Evolutionary conservation across 306 rosid genomes (phyloP).

Genomic region (Clitoria ternatea): DNA sequence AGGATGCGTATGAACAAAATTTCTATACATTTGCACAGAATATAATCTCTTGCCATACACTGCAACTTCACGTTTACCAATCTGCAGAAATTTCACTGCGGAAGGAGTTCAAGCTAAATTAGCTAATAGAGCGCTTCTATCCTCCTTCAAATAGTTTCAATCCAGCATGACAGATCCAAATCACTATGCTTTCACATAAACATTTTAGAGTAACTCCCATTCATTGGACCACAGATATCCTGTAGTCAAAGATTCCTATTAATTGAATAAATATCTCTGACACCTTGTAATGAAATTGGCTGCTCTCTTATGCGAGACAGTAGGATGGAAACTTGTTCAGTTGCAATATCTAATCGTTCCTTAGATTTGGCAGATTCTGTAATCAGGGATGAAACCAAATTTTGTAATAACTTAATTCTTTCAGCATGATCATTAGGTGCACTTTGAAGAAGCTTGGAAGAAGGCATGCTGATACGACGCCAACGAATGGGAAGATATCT

Average conservation of each 20-base stretch:
- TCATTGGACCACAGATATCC: slow-evolving; percentile 13
- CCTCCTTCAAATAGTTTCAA: slow-evolving; percentile 6
- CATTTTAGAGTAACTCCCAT: slow-evolving; percentile 4
- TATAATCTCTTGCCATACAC: slow-evolving; percentile 12
- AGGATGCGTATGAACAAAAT: slow-evolving; percentile 18
- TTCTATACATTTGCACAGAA: slow-evolving; percentile 39
- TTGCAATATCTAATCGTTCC: slow-evolving; percentile 79
- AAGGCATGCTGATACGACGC: slow-evolving; percentile 72
- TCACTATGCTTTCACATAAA: slow-evolving; percentile 7
- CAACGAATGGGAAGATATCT: slow-evolving; percentile 89
- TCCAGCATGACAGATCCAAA: slow-evolving; percentile 4
- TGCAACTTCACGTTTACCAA: slow-evolving; percentile 7
- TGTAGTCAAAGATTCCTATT: slow-evolving; percentile 48
- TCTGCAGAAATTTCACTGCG: slow-evolving; percentile 28
- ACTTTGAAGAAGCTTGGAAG: slow-evolving; percentile 57
- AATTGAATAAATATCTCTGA: slow-evolving; percentile 50
- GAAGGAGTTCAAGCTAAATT: too few relatives aligned
- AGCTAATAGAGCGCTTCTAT: slow-evolving; percentile 13
- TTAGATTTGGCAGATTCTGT: slow-evolving; percentile 83
- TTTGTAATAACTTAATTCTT: slow-evolving; percentile 69
- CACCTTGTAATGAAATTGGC: slow-evolving; percentile 62
- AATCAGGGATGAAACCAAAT: slow-evolving; percentile 68
- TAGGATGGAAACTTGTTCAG: slow-evolving; percentile 71
- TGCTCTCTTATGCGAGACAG: slow-evolving; percentile 71
- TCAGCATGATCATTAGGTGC: slow-evolving; percentile 59